A percentile compares a stretch with the other conserved stretches of the same genome.
Evolutionary conservation across 2,329 filamentous ascomycete species (phyloP).

Genomic region (Aschersonia sp.): DNA sequence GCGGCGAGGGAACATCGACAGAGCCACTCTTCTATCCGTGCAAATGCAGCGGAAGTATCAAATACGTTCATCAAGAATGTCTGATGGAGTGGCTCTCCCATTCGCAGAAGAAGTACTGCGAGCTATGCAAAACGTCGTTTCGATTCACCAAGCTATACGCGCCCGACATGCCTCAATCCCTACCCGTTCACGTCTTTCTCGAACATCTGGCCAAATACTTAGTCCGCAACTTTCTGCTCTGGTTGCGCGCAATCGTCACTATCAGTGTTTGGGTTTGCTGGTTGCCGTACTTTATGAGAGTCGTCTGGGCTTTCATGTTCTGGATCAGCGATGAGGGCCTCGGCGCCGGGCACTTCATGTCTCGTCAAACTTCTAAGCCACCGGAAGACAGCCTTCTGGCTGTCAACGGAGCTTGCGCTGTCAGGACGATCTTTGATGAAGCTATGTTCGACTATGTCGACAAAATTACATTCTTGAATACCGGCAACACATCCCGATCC

Average conservation of each 20-base stretch:
- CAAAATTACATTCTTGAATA: conserved; percentile 7
- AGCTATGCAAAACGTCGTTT: conserved; percentile 96
- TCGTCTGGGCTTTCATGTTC: conserved; percentile 86
- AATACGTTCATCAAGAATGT: conserved; percentile 94
- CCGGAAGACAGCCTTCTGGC: neutral
- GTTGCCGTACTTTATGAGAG: conserved; percentile 81
- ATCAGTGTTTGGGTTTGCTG: conserved; percentile 76
- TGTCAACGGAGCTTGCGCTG: conserved; percentile 1
- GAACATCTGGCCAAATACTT: conserved; percentile 64
- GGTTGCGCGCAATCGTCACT: conserved; percentile 67
- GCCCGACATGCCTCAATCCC: conserved; percentile 74
- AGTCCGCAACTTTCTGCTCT: conserved; percentile 56
- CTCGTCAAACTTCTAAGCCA: neutral
- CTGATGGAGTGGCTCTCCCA: conserved; percentile 98
- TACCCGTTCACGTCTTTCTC: conserved; percentile 70
- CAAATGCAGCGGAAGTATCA: conserved; percentile 98
- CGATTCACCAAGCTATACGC: conserved; percentile 97
- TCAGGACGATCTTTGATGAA: conserved; percentile 5
- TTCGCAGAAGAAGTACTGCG: conserved; percentile 98
- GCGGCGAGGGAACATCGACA: conserved; percentile 66
- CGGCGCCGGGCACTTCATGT: conserved; percentile 15
- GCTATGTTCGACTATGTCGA: conserved; percentile 1
- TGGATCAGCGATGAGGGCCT: conserved; percentile 77
- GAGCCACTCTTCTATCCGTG: conserved; percentile 94
- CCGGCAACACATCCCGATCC: conserved; percentile 2